Evolutionary conservation across 352 stramenopile genomes (phyloP), one percentile per base, ranked within the genome.

Genomic region (Globisporangium sylvaticum): DNA sequence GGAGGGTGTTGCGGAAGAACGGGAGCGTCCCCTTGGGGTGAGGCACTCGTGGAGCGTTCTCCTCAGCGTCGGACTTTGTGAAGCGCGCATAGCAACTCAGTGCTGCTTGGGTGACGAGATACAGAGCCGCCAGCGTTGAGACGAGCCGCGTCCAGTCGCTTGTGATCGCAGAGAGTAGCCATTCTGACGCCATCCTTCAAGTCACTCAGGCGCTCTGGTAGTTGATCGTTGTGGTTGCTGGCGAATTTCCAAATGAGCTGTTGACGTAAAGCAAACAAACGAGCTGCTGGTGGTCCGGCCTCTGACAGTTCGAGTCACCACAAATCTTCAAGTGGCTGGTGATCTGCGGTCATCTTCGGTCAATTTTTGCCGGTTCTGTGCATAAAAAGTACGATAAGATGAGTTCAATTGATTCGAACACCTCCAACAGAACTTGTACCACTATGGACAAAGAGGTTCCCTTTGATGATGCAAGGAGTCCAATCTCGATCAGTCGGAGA

Each of bases 1-100:
- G 79, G 0, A 87, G 57, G 7, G 75, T 83, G 18, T 44, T 44
- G 1, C 37, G 37, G 1, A 44, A 44, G 12, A 44, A 14, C 8
- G 32, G 32, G 9, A 12, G 32, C 32, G 32, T 37, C 8, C 37
- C 62, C 24, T 62, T 67, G 9, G 62, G 62, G 9, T 54, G 63
- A 7, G 6, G 25, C 50, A 73, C 25, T 66, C 68, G 29, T 22
- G 60, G 54, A n/a, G 31, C 27, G 29, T 50, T 25, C 62, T 34
- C 56, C 62, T 67, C 52, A 14, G 22, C 18, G 52, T 34, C 10
- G 14, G 62, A 61, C 3, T 52, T 57, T 7, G 29, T 46, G 12
- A 46, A 20, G 25, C 20, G 55, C 1, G 39, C 22, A 31, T 54
- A 25, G 29, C 29, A 32, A 32, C 29, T 5, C 39, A 39, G 9